Conservation (phyloP, 257 asterid species). For the Nicotiana noctiflora region DNA sequence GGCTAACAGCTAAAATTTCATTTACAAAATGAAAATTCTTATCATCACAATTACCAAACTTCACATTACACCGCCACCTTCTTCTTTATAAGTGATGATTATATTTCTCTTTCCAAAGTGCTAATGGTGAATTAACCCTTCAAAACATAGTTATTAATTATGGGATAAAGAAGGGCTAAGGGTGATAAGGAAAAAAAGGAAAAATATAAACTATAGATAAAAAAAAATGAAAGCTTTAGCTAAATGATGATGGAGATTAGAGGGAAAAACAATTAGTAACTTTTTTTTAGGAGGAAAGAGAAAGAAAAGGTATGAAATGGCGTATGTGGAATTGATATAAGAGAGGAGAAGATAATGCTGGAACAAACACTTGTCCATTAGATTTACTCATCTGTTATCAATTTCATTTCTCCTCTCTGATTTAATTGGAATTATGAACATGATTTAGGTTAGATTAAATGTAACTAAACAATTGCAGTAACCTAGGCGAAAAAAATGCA, state of each 20-base stretch:
- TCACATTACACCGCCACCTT: constrained; percentile 16
- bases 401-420: neutral
- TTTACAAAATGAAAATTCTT: constrained; percentile 15
- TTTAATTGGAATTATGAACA: neutral
- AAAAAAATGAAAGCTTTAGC: neutral
- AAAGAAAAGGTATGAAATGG: neutral
- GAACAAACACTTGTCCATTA: constrained; percentile 22
- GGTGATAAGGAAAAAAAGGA: neutral
- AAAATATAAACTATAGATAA: neutral
- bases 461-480: neutral
- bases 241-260: neutral
- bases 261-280: neutral
- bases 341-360: constrained; percentile 13
- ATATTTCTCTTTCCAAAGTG: neutral
- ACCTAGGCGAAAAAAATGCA: neutral
- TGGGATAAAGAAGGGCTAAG: neutral
- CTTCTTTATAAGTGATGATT: neutral
- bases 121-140: neutral
- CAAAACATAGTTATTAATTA: neutral
- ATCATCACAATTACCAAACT: constrained; percentile 15
- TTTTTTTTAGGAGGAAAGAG: neutral
- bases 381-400: neutral
- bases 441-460: neutral
- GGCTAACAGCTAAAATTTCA: constrained; percentile 1
- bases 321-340: neutral